Conservation (phyloP, 192 early-diverging fungal species). For the Umbelopsis sp. region DNA sequence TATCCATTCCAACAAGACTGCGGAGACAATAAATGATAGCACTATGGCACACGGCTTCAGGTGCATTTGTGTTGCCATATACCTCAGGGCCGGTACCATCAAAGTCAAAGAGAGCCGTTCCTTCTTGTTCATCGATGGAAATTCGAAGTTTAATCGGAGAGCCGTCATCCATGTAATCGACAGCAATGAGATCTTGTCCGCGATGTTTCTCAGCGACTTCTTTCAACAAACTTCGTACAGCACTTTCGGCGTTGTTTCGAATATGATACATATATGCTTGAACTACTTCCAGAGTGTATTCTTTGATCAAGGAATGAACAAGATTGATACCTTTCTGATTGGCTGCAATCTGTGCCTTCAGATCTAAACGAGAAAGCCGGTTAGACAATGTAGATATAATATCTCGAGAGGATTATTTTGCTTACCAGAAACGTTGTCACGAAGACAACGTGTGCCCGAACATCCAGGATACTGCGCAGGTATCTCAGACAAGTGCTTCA, state of each 20-base stretch:
- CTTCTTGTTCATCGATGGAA: constrained; percentile 68
- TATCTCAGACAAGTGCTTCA: constrained; percentile 71
- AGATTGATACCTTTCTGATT: constrained; percentile 92
- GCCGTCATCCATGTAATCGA: constrained; percentile 95
- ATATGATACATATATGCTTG: constrained; percentile 97
- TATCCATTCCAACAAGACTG: constrained; percentile 85
- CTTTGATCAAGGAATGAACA: constrained; percentile 75
- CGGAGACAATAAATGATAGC: constrained; percentile 97
- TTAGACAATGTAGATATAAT: background rate
- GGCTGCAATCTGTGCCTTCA: constrained; percentile 97
- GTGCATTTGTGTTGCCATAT: constrained; percentile 89
- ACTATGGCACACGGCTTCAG: constrained; percentile 65
- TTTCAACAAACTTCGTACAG: constrained; percentile 80
- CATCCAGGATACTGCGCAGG: constrained; percentile 86
- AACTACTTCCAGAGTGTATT: constrained; percentile 84
- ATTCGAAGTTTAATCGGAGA: constrained; percentile 75
- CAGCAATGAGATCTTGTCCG: constrained; percentile 42
- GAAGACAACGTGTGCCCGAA: constrained; percentile 84
- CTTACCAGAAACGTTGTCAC: constrained; percentile 80
- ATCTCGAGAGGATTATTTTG: background rate
- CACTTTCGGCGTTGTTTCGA: constrained; percentile 83
- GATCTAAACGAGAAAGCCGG: constrained; percentile 47
- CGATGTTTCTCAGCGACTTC: constrained; percentile 47
- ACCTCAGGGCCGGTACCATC: constrained; percentile 85
- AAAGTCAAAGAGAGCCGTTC: constrained; percentile 93